phyloP scores from a whole-genome alignment of 805 yeast genomes.

The Hanseniaspora singularis region DNA sequence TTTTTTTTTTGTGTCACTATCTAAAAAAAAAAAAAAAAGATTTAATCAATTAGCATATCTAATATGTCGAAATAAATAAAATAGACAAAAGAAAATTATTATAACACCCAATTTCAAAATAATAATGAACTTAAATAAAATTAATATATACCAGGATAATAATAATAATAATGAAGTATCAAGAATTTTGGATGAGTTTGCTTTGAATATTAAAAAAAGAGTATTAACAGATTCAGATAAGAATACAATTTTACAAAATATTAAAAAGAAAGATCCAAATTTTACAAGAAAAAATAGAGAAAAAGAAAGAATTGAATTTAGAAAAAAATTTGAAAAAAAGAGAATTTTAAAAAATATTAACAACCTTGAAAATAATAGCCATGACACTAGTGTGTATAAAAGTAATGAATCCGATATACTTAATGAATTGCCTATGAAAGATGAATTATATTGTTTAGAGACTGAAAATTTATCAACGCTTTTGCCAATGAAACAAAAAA shows the following conservation, averaged over 20 bases:
- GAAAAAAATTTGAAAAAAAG: neutral
- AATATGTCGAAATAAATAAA: too few relatives aligned
- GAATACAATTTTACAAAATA: neutral
- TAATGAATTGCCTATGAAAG: too few relatives aligned
- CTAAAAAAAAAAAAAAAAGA: too few relatives aligned
- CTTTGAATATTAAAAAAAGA: neutral
- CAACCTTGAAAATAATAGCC: neutral
- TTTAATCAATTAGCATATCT: too few relatives aligned
- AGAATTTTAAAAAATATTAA: neutral
- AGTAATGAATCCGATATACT: neutral
- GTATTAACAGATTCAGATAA: neutral
- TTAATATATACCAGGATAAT: neutral
- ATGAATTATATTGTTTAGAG: too few relatives aligned
- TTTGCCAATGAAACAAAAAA: neutral
- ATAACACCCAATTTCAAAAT: neutral
- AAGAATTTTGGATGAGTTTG: neutral
- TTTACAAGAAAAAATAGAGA: neutral
- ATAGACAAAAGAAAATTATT: neutral
- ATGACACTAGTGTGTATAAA: too few relatives aligned
- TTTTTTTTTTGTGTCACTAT: too few relatives aligned
- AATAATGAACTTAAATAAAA: too few relatives aligned
- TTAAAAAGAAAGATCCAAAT: neutral
- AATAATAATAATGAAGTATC: neutral
- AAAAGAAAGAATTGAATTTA: neutral
- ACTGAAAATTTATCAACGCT: too few relatives aligned